Conservation (phyloP, 495 filamentous ascomycete genomes). For the Amorphotheca resinae region DNA sequence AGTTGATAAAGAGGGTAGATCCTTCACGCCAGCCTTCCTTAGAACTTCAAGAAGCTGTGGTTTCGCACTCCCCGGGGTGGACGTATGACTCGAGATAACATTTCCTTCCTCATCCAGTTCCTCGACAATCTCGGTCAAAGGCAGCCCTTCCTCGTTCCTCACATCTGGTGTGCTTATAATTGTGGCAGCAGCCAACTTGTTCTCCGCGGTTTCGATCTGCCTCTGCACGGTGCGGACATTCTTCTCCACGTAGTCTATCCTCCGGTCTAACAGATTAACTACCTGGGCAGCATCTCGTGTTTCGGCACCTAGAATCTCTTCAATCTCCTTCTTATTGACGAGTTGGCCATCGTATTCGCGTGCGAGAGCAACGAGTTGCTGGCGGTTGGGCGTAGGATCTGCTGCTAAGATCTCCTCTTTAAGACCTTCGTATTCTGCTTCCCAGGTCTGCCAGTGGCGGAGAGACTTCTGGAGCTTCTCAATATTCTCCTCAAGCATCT, state of each 20-base stretch:
- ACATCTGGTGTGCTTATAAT: slow-evolving; percentile 34
- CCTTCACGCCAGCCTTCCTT: slow-evolving; percentile 57
- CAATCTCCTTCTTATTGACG: slow-evolving; percentile 43
- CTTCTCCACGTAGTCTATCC: slow-evolving; percentile 78
- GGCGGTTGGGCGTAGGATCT: slow-evolving; percentile 31
- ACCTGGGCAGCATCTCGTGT: slow-evolving; percentile 42
- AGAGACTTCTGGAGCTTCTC: slow-evolving; percentile 62
- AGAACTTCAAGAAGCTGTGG: slow-evolving; percentile 53
- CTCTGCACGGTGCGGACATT: slow-evolving; percentile 62
- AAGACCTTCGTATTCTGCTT: slow-evolving; percentile 80
- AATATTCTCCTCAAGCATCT: slow-evolving; percentile 63
- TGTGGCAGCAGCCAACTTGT: slow-evolving; percentile 43
- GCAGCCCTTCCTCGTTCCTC: slow-evolving; percentile 51
- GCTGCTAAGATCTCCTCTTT: slow-evolving; percentile 61
- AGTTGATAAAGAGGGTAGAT: slow-evolving; percentile 1
- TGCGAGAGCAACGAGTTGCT: slow-evolving; percentile 38
- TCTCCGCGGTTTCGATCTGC: slow-evolving; percentile 52
- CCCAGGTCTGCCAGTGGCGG: slow-evolving; percentile 78
- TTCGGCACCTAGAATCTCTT: slow-evolving; percentile 46
- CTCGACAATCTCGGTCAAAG: slow-evolving; percentile 78
- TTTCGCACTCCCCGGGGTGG: slow-evolving; percentile 46
- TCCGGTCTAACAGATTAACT: slow-evolving; percentile 53
- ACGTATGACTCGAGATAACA: slow-evolving; percentile 51
- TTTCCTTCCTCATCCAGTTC: slow-evolving; percentile 89
- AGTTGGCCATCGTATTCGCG: slow-evolving; percentile 31